Evolutionary conservation across 192 early-diverging fungal genomes (phyloP).

Genomic region (Backusella liffmaniae): DNA sequence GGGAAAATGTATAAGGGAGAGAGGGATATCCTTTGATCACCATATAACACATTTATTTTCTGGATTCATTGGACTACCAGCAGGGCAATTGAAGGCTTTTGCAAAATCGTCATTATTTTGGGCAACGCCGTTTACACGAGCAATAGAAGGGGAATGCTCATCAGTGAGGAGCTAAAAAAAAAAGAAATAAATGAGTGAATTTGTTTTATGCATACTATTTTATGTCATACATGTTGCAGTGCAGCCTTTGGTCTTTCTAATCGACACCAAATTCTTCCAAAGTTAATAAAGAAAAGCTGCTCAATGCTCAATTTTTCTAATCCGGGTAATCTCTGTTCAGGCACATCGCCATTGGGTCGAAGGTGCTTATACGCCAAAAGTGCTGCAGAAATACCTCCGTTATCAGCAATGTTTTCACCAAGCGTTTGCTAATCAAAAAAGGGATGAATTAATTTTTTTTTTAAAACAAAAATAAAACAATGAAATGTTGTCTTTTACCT

Average conservation of each 20-base stretch:
- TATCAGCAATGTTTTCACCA: constrained; percentile 70
- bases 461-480: background rate
- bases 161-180: constrained; percentile 51
- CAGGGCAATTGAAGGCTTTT: constrained; percentile 62
- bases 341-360: constrained; percentile 20
- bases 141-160: constrained; percentile 59
- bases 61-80: constrained; percentile 65
- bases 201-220: background rate
- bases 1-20: background rate
- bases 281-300: constrained; percentile 63
- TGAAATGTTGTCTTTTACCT: constrained; percentile 12
- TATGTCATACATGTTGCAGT: constrained; percentile 5
- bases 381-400: constrained; percentile 57
- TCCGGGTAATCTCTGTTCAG: constrained; percentile 35
- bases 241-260: constrained; percentile 36
- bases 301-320: constrained; percentile 45
- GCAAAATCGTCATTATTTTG: constrained; percentile 63
- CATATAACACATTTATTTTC: constrained; percentile 45
- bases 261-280: constrained; percentile 65
- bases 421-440: constrained; percentile 40
- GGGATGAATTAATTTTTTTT: background rate
- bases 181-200: background rate
- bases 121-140: constrained; percentile 66
- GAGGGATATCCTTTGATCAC: background rate
- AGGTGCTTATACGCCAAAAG: constrained; percentile 44